Evolutionary conservation across 306 rosid genomes (phyloP).

Genomic region (Oxytropis ochrocephala): DNA sequence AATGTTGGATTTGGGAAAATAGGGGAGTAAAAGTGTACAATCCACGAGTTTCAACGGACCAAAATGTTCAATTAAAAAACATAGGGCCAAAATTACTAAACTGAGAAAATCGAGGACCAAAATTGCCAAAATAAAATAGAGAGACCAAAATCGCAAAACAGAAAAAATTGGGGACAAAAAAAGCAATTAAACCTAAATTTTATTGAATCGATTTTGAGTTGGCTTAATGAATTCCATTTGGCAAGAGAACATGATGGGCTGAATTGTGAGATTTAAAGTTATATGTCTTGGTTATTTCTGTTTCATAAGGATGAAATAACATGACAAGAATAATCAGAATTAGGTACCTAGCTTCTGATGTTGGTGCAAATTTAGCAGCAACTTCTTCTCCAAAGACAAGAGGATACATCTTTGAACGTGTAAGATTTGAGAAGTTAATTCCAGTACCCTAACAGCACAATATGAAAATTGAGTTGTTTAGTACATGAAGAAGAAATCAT

Average conservation of each 20-base stretch:
- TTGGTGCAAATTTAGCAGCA: constrained; percentile 59
- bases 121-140: too few species aligned
- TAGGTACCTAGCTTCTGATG: constrained; percentile 79
- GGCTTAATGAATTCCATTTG: not conserved
- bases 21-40: too few species aligned
- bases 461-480: not conserved
- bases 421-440: constrained; percentile 67
- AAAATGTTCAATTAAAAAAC: too few species aligned
- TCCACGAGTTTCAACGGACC: too few species aligned
- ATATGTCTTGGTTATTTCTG: not conserved
- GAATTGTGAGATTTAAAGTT: not conserved
- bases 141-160: too few species aligned
- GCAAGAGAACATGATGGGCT: not conserved
- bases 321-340: not conserved
- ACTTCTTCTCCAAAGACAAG: constrained; percentile 64
- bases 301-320: not conserved
- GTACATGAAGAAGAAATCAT: not conserved
- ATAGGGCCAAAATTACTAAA: too few species aligned
- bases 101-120: too few species aligned
- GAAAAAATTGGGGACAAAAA: too few species aligned
- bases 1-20: too few species aligned
- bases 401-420: constrained; percentile 49
- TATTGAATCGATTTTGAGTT: not conserved
- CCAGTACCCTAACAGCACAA: constrained; percentile 56
- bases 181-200: not conserved